These are phyloP conservation scores for Magnolia officinalis DNA, from an alignment of 164 flowering plant genomes.

Conservation along the genomic window DNA sequence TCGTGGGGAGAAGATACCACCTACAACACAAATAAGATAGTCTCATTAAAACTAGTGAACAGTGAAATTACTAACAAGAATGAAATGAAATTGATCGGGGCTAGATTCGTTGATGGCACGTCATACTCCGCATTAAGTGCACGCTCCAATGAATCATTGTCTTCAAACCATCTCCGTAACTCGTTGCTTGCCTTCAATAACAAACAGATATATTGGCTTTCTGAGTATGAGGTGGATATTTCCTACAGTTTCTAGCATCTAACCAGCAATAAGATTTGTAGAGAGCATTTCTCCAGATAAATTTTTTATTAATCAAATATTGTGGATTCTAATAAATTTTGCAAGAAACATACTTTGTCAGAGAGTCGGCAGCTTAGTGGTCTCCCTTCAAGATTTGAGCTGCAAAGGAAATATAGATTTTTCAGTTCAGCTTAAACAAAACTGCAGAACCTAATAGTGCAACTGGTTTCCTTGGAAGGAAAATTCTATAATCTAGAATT, in stretches of 20 bases:
- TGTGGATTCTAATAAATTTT: constrained; percentile 2
- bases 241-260: not conserved
- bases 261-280: too few species aligned
- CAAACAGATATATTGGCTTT: constrained; percentile 14
- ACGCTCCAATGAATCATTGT: constrained; percentile 92
- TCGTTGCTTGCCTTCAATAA: constrained; percentile 62
- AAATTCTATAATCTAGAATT: too few species aligned
- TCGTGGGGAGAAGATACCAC: constrained; percentile 77
- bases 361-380: constrained; percentile 64
- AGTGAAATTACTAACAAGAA: not conserved
- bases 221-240: not conserved
- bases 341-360: constrained; percentile 64
- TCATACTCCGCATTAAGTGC: constrained; percentile 75
- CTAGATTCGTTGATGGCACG: constrained; percentile 4
- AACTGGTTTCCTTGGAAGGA: not conserved
- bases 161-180: constrained; percentile 72
- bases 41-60: not conserved
- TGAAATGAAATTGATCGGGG: not conserved
- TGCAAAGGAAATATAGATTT: constrained; percentile 31
- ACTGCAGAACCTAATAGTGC: not conserved
- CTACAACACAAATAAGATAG: constrained; percentile 31
- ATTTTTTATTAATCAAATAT: too few species aligned
- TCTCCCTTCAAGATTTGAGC: constrained; percentile 91
- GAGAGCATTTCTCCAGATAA: too few species aligned
- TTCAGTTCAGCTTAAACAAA: constrained; percentile 1